These are phyloP conservation scores for Aristolochia fimbriata DNA, from an alignment of 164 flowering plant species.

Conservation along the genomic window DNA sequence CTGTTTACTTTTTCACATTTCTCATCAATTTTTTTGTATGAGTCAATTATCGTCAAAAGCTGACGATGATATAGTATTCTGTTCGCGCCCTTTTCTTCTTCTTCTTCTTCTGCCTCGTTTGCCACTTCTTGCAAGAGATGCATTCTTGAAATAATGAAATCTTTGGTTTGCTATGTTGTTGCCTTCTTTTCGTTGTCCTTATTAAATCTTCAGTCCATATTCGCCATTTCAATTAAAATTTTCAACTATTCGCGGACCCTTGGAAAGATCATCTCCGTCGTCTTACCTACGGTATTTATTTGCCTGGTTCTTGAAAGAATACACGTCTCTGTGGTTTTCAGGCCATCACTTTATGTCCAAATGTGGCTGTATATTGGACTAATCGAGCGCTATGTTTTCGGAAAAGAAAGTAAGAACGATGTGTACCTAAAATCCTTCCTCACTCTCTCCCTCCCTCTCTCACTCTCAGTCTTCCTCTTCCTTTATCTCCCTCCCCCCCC, in stretches of 20 bases:
- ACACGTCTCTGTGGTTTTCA: constrained; percentile 11
- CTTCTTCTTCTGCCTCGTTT: not conserved
- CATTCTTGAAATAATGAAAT: not conserved
- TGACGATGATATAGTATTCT: not conserved
- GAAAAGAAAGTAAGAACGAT: constrained; percentile 52
- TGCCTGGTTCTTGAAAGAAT: not conserved
- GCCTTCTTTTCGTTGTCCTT: not conserved
- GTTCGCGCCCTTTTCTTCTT: not conserved
- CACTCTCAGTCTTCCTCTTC: not conserved
- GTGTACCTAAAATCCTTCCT: not conserved
- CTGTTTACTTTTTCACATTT: not conserved
- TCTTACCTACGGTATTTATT: not conserved
- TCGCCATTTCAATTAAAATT: not conserved
- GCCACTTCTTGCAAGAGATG: not conserved
- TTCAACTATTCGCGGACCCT: not conserved
- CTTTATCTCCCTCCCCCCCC: not conserved
- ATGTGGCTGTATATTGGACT: constrained; percentile 75
- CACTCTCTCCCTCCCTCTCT: not conserved
- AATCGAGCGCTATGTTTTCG: constrained; percentile 88
- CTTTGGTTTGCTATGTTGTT: not conserved
- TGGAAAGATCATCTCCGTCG: not conserved
- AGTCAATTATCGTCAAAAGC: not conserved
- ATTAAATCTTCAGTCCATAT: not conserved
- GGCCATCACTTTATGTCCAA: constrained; percentile 89
- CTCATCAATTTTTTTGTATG: not conserved